phyloP scores from a whole-genome alignment of 148 eudicot genomes.

The Camellia sinensis region DNA sequence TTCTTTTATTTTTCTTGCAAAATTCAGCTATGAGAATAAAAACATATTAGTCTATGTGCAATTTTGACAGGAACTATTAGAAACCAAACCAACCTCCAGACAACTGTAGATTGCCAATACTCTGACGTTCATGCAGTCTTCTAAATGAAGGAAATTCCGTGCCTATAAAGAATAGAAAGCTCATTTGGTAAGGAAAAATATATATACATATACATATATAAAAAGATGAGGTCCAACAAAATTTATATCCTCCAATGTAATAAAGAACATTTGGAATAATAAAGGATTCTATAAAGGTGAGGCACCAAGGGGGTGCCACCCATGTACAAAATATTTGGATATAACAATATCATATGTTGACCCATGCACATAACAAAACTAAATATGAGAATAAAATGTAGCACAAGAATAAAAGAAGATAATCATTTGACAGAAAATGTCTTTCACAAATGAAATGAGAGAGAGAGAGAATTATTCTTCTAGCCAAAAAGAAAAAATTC shows the following conservation, averaged over 20 bases:
- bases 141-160: conserved; percentile 35
- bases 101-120: conserved; percentile 30
- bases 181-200: background rate
- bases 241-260: background rate
- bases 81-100: conserved; percentile 35
- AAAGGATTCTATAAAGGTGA: too few relatives aligned
- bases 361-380: background rate
- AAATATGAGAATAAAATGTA: background rate
- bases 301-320: too few relatives aligned
- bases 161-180: conserved; percentile 18
- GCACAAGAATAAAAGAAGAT: background rate
- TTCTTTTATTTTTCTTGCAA: background rate
- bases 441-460: background rate
- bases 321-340: too few relatives aligned
- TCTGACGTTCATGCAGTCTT: conserved; percentile 31
- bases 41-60: background rate
- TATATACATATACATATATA: background rate
- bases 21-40: background rate
- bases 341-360: background rate
- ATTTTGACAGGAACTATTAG: background rate
- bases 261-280: background rate
- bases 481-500: background rate
- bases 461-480: too few relatives aligned
- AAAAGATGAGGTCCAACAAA: background rate
- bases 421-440: background rate